These are phyloP conservation scores for Lachnellula subtilissima DNA, from an alignment of 2,329 filamentous ascomycete genomes.

Conservation along the genomic window DNA sequence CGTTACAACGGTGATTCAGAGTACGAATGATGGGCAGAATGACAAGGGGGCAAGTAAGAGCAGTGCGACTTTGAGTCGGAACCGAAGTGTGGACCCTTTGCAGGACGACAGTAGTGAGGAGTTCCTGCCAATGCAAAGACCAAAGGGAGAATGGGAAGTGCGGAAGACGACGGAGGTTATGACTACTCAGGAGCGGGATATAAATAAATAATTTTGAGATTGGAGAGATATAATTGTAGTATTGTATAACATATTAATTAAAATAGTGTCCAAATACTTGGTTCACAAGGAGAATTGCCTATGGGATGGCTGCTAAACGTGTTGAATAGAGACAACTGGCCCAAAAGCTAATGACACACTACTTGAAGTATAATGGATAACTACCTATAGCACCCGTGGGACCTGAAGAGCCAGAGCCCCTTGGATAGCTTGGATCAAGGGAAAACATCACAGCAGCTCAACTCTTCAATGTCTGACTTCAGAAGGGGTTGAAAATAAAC, in stretches of 20 bases:
- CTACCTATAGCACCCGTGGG: neutral
- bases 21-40: neutral
- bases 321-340: too few relatives aligned
- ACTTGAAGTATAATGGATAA: too few relatives aligned
- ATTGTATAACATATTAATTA: too few relatives aligned
- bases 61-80: slow-evolving; percentile 4
- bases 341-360: too few relatives aligned
- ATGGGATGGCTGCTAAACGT: too few relatives aligned
- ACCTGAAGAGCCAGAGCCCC: neutral
- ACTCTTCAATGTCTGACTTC: too few relatives aligned
- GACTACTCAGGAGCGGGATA: slow-evolving; percentile 1
- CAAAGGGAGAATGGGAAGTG: slow-evolving; percentile 4
- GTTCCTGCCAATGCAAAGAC: neutral
- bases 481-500: too few relatives aligned
- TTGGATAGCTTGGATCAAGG: too few relatives aligned
- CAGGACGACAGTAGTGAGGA: slow-evolving; percentile 16
- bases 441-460: too few relatives aligned
- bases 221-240: neutral
- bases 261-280: too few relatives aligned
- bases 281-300: too few relatives aligned
- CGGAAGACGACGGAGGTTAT: slow-evolving; percentile 12
- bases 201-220: neutral
- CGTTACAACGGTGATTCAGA: slow-evolving; percentile 11
- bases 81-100: slow-evolving; percentile 1
- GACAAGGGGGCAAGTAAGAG: neutral